Base-by-base conservation (phyloP, 306 rosid species). In the Vigna reflexopilosa region DNA sequence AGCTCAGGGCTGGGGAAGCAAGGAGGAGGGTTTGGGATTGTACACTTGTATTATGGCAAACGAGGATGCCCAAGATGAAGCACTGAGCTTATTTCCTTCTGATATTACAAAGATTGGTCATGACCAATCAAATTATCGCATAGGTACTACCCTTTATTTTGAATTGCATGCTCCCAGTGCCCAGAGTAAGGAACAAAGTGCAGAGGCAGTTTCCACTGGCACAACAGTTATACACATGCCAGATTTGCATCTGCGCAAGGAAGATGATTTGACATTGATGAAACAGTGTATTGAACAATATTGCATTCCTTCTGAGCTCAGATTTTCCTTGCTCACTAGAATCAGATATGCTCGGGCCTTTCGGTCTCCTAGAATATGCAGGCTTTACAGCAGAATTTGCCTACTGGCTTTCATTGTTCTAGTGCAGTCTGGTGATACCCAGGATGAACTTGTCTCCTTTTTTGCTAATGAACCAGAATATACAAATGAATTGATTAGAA, bases 1-100 rank as follows among this genome's bases (percentile, higher is more conserved):
- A 61, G 99, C 99, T 73, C 99, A 96, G 70, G 99, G 97, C 22
- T 96, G 99, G 99, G 99, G 99, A 84, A 93, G 94, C 93, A 96
- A 96, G 92, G 99, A 93, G 77, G 99, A 96, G 86, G 99, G 97
- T 49, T 82, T 96, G 90, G 99, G 99, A 70, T 86, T 96, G 87
- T 89, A 85, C 88, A 85, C 98, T 51, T 96, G 98, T 77, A 88
- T 96, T 63, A 86, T 93, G 88, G 98, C 94, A 80, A 93, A 91
- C 24, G 99, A 96, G 86, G 85, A 84, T 80, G 87, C 88, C 62
- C 96, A 85, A 80, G 93, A 91, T 59, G 96, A 90, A 24, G 96
- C 94, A 58, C 84, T 91, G 52, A 81, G 93, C 81, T 85, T 93
- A 85, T 96, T 93, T 88, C 99, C 99, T 34, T 89, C 98, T 73